phyloP scores from a whole-genome alignment of 1,284 basidiomycete species.

The Ganoderma sinense region DNA sequence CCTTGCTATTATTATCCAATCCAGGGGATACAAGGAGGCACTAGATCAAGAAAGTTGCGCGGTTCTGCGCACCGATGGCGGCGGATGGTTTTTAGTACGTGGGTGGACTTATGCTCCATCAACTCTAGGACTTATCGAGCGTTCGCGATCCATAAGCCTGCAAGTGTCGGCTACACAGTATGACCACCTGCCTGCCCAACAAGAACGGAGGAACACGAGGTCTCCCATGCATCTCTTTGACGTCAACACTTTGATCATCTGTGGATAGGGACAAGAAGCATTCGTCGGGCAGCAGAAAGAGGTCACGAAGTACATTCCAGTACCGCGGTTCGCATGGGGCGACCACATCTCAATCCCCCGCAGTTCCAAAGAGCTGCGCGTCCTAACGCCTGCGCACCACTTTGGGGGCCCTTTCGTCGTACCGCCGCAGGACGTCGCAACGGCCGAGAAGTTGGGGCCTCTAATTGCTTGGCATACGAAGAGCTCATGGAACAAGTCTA shows the following conservation, averaged over 20 bases:
- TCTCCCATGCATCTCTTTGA: slow-evolving; percentile 20
- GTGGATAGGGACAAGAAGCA: slow-evolving; percentile 12
- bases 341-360: not conserved
- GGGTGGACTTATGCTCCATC: not conserved
- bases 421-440: not conserved
- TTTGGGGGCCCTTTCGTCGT: not conserved
- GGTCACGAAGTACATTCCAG: slow-evolving; percentile 4
- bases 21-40: not conserved
- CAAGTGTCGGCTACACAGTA: slow-evolving; percentile 11
- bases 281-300: slow-evolving; percentile 19
- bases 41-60: not conserved
- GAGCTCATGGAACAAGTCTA: no score
- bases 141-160: not conserved
- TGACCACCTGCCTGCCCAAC: slow-evolving; percentile 12
- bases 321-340: slow-evolving; percentile 19
- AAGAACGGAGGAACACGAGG: slow-evolving; percentile 13
- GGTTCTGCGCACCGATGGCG: not conserved
- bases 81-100: not conserved
- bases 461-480: no score
- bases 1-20: not conserved
- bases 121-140: not conserved
- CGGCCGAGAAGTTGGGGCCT: no score
- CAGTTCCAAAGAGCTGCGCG: no score
- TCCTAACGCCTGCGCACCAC: no score
- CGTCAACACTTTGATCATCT: slow-evolving; percentile 13